Evolutionary conservation across 352 stramenopile species (phyloP).

Genomic region (Hyaloperonospora arabidopsidis): DNA sequence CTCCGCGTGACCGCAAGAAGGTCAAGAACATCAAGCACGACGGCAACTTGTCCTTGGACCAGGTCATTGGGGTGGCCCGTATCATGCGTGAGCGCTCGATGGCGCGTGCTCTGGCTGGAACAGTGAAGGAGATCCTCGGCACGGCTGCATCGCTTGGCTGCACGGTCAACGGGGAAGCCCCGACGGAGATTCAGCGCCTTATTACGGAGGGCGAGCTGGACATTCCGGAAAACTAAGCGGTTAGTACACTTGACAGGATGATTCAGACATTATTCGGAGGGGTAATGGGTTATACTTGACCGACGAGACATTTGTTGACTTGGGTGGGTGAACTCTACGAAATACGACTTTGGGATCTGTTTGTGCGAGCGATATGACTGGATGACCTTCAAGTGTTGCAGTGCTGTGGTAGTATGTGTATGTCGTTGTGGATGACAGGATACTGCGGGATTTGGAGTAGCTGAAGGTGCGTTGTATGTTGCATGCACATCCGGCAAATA

Average conservation of each 20-base stretch:
- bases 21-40: conserved; percentile 99
- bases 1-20: conserved; percentile 98
- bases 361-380: conserved; percentile 27
- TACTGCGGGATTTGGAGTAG: neutral
- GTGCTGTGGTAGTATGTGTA: conserved; percentile 7
- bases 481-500: neutral
- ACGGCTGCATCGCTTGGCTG: conserved; percentile 98
- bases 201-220: conserved; percentile 96
- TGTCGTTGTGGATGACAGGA: conserved; percentile 10
- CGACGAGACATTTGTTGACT: conserved; percentile 11
- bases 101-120: conserved; percentile 92
- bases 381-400: conserved; percentile 3
- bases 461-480: conserved; percentile 14
- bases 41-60: conserved; percentile 99
- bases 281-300: conserved; percentile 10
- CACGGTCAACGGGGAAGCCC: conserved; percentile 98
- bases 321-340: conserved; percentile 10
- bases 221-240: conserved; percentile 94
- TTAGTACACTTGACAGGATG: neutral
- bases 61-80: conserved; percentile 97
- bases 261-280: conserved; percentile 12
- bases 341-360: conserved; percentile 29
- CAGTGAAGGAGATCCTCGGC: conserved; percentile 99
- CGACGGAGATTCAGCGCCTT: conserved; percentile 92
- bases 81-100: conserved; percentile 97